These are phyloP conservation scores for Auriscalpium vulgare DNA, from an alignment of 768 basidiomycete genomes.

Conservation along the genomic window DNA sequence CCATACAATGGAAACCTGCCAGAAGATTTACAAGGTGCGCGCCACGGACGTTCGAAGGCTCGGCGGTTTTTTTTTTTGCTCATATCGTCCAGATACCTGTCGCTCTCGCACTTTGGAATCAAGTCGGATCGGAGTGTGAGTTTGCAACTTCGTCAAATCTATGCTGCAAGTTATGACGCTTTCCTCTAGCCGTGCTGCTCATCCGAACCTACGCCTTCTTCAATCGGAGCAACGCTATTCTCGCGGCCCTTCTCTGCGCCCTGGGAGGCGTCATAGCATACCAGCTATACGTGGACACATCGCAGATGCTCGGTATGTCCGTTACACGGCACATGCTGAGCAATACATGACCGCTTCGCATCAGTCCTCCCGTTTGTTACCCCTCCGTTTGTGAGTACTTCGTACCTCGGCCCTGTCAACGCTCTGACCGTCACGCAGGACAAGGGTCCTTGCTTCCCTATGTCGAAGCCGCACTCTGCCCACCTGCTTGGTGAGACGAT, in stretches of 20 bases:
- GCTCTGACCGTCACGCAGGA: constrained; percentile 23
- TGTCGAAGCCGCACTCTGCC: constrained; percentile 76
- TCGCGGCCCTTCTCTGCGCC: constrained; percentile 55
- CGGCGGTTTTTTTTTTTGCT: not conserved
- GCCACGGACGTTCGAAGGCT: not conserved
- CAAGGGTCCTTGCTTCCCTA: constrained; percentile 69
- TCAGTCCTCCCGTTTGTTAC: constrained; percentile 48
- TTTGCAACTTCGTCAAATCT: constrained; percentile 1
- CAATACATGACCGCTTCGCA: not conserved
- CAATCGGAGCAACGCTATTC: constrained; percentile 64
- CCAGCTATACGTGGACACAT: constrained; percentile 72
- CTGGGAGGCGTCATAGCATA: constrained; percentile 71
- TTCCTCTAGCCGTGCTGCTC: constrained; percentile 55
- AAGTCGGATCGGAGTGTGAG: constrained; percentile 73
- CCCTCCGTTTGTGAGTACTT: constrained; percentile 45
- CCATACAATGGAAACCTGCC: constrained; percentile 55
- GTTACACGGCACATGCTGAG: not conserved
- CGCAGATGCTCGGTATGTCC: constrained; percentile 65
- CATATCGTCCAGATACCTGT: constrained; percentile 53
- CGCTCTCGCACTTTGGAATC: constrained; percentile 80
- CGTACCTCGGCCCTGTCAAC: not conserved
- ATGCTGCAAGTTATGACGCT: no score
- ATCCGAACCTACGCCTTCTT: constrained; percentile 85
- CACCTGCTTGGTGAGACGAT: constrained; percentile 59
- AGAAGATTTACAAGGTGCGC: constrained; percentile 59